Evolutionary conservation across 1,284 basidiomycete species (phyloP).

Genomic region (Malassezia caprae): DNA sequence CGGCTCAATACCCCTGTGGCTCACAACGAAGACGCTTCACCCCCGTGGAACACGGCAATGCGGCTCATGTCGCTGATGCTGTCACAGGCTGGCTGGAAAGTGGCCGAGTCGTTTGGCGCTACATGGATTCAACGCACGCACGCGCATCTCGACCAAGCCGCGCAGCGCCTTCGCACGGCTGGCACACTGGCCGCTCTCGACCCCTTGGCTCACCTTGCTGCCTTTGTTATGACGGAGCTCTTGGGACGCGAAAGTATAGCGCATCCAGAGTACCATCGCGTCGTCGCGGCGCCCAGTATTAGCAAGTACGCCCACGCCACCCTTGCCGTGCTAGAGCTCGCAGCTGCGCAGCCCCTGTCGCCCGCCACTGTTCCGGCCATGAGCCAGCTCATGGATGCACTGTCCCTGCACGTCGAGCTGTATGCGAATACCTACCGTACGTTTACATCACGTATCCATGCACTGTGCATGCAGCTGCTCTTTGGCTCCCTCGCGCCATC

Average conservation of each 20-base stretch:
- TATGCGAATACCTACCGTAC: slow-evolving; percentile 26
- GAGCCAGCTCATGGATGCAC: slow-evolving; percentile 12
- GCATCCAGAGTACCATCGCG: slow-evolving; percentile 30
- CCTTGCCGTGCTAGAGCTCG: background rate
- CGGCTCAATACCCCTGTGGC: background rate
- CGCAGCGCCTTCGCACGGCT: background rate
- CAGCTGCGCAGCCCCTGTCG: background rate
- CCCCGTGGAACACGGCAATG: background rate
- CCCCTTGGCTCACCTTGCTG: slow-evolving; percentile 10
- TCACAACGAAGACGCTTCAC: background rate
- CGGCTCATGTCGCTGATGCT: background rate
- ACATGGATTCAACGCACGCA: slow-evolving; percentile 20
- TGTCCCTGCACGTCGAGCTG: slow-evolving; percentile 18
- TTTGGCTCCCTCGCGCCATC: slow-evolving; percentile 7
- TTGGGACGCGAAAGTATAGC: slow-evolving; percentile 10
- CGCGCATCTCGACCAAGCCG: slow-evolving; percentile 4
- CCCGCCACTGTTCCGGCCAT: background rate
- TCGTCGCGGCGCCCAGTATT: slow-evolving; percentile 26
- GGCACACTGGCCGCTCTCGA: slow-evolving; percentile 1
- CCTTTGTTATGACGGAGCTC: slow-evolving; percentile 16
- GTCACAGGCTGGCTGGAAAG: slow-evolving; percentile 5
- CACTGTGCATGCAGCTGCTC: slow-evolving; percentile 19
- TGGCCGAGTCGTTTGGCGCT: slow-evolving; percentile 13
- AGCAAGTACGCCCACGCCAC: slow-evolving; percentile 14
- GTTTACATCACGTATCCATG: slow-evolving; percentile 21